These are phyloP conservation scores for Phytopythium vexans DNA, from an alignment of 352 stramenopile species.

Conservation along the genomic window DNA sequence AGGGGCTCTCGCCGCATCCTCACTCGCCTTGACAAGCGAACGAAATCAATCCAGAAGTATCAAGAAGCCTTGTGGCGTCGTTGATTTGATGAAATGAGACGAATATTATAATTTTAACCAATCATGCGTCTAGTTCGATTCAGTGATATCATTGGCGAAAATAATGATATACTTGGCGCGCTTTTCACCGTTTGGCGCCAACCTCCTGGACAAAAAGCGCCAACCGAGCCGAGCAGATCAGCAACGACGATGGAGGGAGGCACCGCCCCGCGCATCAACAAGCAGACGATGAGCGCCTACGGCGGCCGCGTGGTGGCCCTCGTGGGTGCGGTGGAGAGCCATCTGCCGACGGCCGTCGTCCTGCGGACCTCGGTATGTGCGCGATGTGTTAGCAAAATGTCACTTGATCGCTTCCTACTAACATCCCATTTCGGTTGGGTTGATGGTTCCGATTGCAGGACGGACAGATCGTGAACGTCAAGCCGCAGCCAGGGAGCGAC, in stretches of 20 bases:
- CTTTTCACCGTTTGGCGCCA: background rate
- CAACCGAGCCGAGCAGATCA: background rate
- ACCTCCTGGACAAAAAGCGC: too few species aligned
- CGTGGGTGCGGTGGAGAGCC: constrained; percentile 70
- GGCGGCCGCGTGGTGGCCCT: constrained; percentile 70
- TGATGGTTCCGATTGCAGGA: constrained; percentile 36
- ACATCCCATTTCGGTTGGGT: background rate
- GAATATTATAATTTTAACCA: too few species aligned
- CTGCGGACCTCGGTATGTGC: constrained; percentile 66
- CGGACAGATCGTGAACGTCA: constrained; percentile 75
- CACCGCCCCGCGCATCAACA: constrained; percentile 83
- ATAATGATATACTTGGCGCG: constrained; percentile 21
- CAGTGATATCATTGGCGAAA: constrained; percentile 7
- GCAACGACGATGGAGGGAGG: constrained; percentile 21
- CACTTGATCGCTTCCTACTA: constrained; percentile 4
- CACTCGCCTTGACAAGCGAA: background rate
- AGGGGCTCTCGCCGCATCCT: background rate
- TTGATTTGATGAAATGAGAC: background rate
- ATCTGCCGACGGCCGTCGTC: constrained; percentile 65
- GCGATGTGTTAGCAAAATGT: background rate
- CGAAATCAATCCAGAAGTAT: background rate
- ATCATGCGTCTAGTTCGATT: too few species aligned
- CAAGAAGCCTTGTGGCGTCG: background rate
- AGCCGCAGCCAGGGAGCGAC: constrained; percentile 63
- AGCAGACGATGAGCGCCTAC: constrained; percentile 62